Conservation (phyloP, 768 basidiomycete genomes). For the Tubosaeta brunneosetosa region DNA sequence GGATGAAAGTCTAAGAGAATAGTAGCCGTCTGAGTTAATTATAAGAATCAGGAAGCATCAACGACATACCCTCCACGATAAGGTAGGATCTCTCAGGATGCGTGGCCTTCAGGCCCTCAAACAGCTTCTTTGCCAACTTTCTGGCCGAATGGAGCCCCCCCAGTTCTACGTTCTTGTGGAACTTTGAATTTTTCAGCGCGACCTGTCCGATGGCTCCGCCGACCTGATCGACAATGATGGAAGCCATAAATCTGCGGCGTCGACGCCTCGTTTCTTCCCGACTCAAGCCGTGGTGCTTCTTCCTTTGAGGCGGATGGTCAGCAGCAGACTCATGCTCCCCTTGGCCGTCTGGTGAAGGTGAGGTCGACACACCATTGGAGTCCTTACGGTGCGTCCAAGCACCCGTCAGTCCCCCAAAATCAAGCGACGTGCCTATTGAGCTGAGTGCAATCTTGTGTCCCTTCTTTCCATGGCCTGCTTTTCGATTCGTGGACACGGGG, state of each 20-base stretch:
- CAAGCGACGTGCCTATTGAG: slow-evolving; percentile 36
- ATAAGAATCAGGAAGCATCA: background rate
- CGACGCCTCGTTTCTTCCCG: slow-evolving; percentile 38
- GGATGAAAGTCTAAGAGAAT: slow-evolving; percentile 63
- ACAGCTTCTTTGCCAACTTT: slow-evolving; percentile 63
- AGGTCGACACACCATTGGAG: slow-evolving; percentile 1
- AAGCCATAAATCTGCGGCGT: slow-evolving; percentile 49
- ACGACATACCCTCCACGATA: slow-evolving; percentile 54
- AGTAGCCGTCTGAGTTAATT: background rate
- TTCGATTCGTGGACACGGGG: slow-evolving; percentile 33
- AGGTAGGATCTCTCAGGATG: slow-evolving; percentile 58
- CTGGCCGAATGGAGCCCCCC: slow-evolving; percentile 60
- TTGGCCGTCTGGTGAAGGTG: background rate
- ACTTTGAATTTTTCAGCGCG: slow-evolving; percentile 60
- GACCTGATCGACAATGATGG: slow-evolving; percentile 67
- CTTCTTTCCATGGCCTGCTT: slow-evolving; percentile 40
- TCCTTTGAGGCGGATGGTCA: slow-evolving; percentile 8
- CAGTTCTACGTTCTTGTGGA: slow-evolving; percentile 51
- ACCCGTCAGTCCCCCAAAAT: slow-evolving; percentile 22
- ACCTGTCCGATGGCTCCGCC: slow-evolving; percentile 64
- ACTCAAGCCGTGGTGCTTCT: slow-evolving; percentile 14
- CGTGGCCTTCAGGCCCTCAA: slow-evolving; percentile 55
- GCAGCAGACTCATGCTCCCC: slow-evolving; percentile 14
- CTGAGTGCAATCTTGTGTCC: slow-evolving; percentile 41
- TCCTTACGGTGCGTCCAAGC: slow-evolving; percentile 16